Percentiles rank a stretch among this genome's conserved stretches.
Evolutionary conservation across 495 filamentous ascomycete genomes (phyloP).

Genomic region (Aspergillus diversus): DNA sequence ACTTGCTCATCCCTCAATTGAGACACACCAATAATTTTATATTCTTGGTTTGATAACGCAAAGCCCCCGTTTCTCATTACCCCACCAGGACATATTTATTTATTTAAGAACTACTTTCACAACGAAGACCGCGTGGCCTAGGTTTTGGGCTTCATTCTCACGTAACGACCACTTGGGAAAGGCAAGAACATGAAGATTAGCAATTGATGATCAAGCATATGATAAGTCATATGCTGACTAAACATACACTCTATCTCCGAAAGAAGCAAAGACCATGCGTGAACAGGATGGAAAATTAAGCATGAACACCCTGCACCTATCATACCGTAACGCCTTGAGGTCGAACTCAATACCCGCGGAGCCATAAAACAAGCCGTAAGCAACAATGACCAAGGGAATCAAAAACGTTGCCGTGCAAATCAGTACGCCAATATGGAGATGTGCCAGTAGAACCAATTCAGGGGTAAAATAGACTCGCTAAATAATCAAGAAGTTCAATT

Average conservation of each 20-base stretch:
- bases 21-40: too few relatives aligned
- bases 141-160: too few relatives aligned
- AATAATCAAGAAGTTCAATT: conserved; percentile 1
- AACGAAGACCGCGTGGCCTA: too few relatives aligned
- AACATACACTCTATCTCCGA: neutral
- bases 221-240: neutral
- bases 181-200: neutral
- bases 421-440: conserved; percentile 10
- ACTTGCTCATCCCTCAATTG: too few relatives aligned
- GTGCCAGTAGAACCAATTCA: neutral
- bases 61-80: too few relatives aligned
- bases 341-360: too few relatives aligned
- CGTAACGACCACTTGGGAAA: too few relatives aligned
- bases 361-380: conserved; percentile 6
- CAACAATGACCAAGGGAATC: conserved; percentile 4
- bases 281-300: neutral
- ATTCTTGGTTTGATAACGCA: too few relatives aligned
- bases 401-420: neutral
- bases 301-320: neutral
- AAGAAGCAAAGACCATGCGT: neutral
- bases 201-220: neutral
- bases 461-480: conserved; percentile 15
- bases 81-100: too few relatives aligned
- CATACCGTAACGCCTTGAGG: neutral
- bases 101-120: too few relatives aligned